Evolutionary conservation across 768 basidiomycete species (phyloP).

Genomic region (Gloeophyllum trabeum): DNA sequence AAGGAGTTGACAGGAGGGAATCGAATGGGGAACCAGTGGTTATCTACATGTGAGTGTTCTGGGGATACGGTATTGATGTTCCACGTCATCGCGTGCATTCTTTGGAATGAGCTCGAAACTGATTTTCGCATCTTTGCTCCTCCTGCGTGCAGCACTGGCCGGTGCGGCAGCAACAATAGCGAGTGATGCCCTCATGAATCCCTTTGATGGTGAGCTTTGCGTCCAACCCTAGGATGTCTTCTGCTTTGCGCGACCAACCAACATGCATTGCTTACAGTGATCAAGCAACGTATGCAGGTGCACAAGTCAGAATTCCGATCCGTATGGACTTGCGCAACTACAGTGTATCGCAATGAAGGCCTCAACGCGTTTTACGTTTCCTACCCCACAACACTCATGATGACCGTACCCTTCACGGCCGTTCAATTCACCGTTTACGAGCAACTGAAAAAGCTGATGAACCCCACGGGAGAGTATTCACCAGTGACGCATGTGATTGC

Average conservation of each 20-base stretch:
- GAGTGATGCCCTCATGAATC: constrained; percentile 97
- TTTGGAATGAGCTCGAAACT: background rate
- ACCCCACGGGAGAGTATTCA: constrained; percentile 80
- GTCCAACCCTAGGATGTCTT: constrained; percentile 2
- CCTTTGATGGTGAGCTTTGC: constrained; percentile 79
- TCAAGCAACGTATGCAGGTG: constrained; percentile 99
- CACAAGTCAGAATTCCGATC: constrained; percentile 89
- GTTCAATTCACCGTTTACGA: constrained; percentile 98
- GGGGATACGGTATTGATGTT: background rate
- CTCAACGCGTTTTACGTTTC: constrained; percentile 92
- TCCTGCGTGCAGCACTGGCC: constrained; percentile 53
- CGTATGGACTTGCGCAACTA: constrained; percentile 74
- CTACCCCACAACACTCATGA: constrained; percentile 94
- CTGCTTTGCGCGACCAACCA: constrained; percentile 6
- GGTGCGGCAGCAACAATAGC: constrained; percentile 93
- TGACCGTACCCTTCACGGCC: constrained; percentile 96
- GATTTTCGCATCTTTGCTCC: background rate
- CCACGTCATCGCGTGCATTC: background rate
- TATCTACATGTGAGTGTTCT: constrained; percentile 70
- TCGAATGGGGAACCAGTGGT: constrained; percentile 60
- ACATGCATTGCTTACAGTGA: constrained; percentile 44
- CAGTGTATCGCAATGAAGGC: constrained; percentile 81
- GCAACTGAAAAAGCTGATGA: constrained; percentile 76
- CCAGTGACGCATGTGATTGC: constrained; percentile 89
- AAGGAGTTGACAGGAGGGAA: constrained; percentile 92